phyloP scores from a whole-genome alignment of 2,329 filamentous ascomycete species.

The Biscogniauxia marginata region DNA sequence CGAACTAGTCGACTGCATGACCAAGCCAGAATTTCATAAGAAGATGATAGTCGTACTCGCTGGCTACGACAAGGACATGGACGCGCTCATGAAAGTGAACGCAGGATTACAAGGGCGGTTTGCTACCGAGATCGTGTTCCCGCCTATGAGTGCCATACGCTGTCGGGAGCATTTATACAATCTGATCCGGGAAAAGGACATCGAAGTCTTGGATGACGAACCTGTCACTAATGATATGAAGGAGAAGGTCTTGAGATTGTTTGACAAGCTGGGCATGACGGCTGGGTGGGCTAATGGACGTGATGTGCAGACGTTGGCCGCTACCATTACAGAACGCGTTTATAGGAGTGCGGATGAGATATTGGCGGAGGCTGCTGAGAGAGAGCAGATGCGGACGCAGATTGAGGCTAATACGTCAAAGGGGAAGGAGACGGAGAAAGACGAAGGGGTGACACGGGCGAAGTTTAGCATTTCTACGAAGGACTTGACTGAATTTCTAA shows the following conservation, averaged over 20 bases:
- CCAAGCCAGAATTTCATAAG: slow-evolving; percentile 41
- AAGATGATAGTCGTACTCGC: slow-evolving; percentile 55
- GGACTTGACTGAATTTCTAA: background rate
- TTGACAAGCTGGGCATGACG: slow-evolving; percentile 10
- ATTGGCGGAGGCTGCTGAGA: background rate
- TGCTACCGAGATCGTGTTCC: slow-evolving; percentile 15
- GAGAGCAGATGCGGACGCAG: no score
- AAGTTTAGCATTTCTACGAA: background rate
- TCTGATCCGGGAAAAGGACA: slow-evolving; percentile 10
- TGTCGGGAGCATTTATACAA: slow-evolving; percentile 9
- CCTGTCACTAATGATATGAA: slow-evolving; percentile 5
- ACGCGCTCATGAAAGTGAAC: slow-evolving; percentile 49
- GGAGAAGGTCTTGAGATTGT: slow-evolving; percentile 6
- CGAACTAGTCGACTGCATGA: slow-evolving; percentile 20
- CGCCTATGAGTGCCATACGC: background rate
- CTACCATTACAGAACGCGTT: background rate
- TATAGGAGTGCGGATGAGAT: background rate
- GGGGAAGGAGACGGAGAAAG: no score
- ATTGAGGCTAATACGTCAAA: background rate
- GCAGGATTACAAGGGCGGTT: slow-evolving; percentile 53
- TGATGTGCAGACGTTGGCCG: slow-evolving; percentile 13
- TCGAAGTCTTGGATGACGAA: slow-evolving; percentile 7
- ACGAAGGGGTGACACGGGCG: no score
- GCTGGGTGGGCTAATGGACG: slow-evolving; percentile 14
- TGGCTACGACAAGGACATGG: slow-evolving; percentile 53